phyloP scores from a whole-genome alignment of 1,284 basidiomycete species.

The Heterobasidion parviporum region DNA sequence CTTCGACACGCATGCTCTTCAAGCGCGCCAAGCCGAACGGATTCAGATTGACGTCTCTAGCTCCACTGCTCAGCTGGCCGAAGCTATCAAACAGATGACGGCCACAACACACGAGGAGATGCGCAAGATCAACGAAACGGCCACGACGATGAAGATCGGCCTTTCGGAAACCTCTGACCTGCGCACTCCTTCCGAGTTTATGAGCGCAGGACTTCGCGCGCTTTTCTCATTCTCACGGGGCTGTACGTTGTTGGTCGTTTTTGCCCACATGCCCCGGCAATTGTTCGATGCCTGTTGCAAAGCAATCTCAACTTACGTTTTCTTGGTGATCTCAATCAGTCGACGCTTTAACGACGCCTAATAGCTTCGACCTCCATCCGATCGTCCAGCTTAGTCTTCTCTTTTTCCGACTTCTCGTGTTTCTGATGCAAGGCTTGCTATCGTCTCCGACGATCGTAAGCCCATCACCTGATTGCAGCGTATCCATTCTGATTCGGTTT shows the following conservation, averaged over 20 bases:
- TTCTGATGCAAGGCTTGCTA: conserved; percentile 7
- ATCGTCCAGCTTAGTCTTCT: not conserved
- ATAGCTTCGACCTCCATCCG: not conserved
- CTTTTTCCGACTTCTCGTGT: conserved; percentile 9
- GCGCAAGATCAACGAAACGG: conserved; percentile 36
- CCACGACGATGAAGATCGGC: conserved; percentile 22
- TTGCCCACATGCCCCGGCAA: not conserved
- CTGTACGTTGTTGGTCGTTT: not conserved
- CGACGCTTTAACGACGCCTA: not conserved
- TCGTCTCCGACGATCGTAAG: conserved; percentile 17
- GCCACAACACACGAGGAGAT: conserved; percentile 31
- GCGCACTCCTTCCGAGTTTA: conserved; percentile 9
- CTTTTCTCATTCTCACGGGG: not conserved
- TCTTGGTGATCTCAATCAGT: not conserved
- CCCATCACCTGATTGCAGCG: not conserved
- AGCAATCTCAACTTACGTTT: not conserved
- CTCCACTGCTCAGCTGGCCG: conserved; percentile 27
- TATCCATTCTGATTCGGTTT: not conserved
- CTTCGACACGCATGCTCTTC: conserved; percentile 13
- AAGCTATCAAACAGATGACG: conserved; percentile 27
- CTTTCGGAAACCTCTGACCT: not conserved
- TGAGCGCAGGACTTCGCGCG: conserved; percentile 8
- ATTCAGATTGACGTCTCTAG: conserved; percentile 26
- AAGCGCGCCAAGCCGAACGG: conserved; percentile 19
- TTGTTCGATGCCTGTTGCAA: no score